These are phyloP conservation scores for Paramyrothecium sp. DNA, from an alignment of 2,329 filamentous ascomycete genomes.

Conservation along the genomic window DNA sequence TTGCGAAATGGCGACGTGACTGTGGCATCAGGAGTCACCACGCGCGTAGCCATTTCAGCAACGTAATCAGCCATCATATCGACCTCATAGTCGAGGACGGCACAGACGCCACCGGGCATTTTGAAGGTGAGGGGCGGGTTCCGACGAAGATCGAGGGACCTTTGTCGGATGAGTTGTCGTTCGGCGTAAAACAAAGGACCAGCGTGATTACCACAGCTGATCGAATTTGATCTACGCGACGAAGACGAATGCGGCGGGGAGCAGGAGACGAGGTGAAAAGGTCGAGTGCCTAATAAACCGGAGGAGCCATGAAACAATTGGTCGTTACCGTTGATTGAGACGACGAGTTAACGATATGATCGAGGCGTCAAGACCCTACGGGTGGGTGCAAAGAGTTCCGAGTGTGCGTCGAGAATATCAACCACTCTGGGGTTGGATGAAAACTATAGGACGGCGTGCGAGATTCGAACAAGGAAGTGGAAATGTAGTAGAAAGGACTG, in stretches of 20 bases:
- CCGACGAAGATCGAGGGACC: slow-evolving; percentile 41
- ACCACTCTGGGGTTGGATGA: no score
- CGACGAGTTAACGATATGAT: neutral
- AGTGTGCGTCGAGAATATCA: no score
- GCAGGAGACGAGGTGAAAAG: slow-evolving; percentile 7
- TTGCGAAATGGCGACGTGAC: slow-evolving; percentile 79
- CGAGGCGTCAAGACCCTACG: no score
- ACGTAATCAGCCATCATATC: slow-evolving; percentile 95
- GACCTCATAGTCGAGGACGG: slow-evolving; percentile 95
- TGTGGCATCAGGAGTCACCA: slow-evolving; percentile 50
- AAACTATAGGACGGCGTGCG: no score
- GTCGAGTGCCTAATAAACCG: no score
- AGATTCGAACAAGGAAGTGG: neutral
- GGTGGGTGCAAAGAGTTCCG: no score
- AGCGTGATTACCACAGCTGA: neutral
- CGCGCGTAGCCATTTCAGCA: slow-evolving; percentile 74
- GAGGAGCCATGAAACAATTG: neutral
- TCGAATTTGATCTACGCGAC: slow-evolving; percentile 14
- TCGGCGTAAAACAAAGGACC: slow-evolving; percentile 14
- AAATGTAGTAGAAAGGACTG: neutral
- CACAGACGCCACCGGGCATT: slow-evolving; percentile 82
- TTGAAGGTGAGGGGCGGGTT: slow-evolving; percentile 33
- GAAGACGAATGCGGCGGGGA: slow-evolving; percentile 6
- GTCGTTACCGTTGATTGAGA: neutral
- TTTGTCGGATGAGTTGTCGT: slow-evolving; percentile 30